A percentile compares a stretch with the other conserved stretches of the same genome.
phyloP scores from a whole-genome alignment of 495 filamentous ascomycete species.

The Aspergillus diversus region DNA sequence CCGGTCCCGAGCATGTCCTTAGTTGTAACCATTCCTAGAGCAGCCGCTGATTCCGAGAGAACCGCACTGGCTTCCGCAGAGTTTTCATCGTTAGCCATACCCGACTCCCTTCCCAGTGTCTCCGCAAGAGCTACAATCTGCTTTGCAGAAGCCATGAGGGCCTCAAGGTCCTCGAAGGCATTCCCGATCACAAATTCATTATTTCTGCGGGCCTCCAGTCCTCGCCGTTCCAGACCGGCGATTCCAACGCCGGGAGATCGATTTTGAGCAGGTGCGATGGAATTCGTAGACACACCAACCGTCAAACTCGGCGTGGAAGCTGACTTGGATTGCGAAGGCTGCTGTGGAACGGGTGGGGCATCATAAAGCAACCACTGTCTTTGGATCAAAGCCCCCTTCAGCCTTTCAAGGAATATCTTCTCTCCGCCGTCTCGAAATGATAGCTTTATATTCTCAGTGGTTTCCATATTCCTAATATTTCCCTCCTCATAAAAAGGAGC shows the following conservation, averaged over 20 bases:
- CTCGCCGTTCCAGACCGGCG: slow-evolving; percentile 84
- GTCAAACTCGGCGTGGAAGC: slow-evolving; percentile 27
- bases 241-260: slow-evolving; percentile 79
- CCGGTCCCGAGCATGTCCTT: slow-evolving; percentile 81
- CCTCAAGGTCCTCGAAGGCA: slow-evolving; percentile 95
- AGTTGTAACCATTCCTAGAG: slow-evolving; percentile 86
- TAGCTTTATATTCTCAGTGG: slow-evolving; percentile 79
- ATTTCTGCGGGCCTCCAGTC: slow-evolving; percentile 80
- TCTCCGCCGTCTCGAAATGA: slow-evolving; percentile 91
- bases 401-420: slow-evolving; percentile 84
- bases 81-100: slow-evolving; percentile 56
- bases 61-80: slow-evolving; percentile 70
- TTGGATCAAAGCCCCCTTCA: slow-evolving; percentile 86
- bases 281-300: slow-evolving; percentile 26
- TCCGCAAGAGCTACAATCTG: slow-evolving; percentile 94
- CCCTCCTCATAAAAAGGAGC: slow-evolving; percentile 62
- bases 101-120: slow-evolving; percentile 73
- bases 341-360: slow-evolving; percentile 83
- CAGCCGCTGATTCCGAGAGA: slow-evolving; percentile 80
- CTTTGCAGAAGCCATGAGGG: slow-evolving; percentile 95
- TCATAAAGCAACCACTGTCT: slow-evolving; percentile 94
- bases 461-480: slow-evolving; percentile 52
- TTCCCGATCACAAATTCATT: slow-evolving; percentile 92
- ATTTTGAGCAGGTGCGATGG: slow-evolving; percentile 31
- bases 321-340: slow-evolving; percentile 49